Base-by-base conservation (phyloP, 495 filamentous ascomycete genomes). In the Pseudomonodictys pantanalensis region DNA sequence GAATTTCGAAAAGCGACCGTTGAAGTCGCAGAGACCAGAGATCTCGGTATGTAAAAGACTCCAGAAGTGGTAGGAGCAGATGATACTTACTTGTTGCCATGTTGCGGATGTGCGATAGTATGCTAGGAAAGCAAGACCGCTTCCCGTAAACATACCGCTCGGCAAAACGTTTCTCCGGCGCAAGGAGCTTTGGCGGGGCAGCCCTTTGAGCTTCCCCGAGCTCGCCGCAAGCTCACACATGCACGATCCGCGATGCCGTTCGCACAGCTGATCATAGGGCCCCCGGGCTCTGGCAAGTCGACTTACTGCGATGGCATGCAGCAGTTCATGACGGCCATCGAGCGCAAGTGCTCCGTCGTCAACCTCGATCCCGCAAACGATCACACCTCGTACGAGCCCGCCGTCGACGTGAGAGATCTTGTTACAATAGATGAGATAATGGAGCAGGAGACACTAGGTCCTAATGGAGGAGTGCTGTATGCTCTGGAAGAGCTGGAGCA, bases 221-320 rank as follows among this genome's bases (percentile, higher is more conserved):
- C 15, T 17, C 15, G 7, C 15, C 42, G 3, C 45, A 25, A 32
- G 18, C 7, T 35, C n/a, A 56, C n/a, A 47, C 29, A 6, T 22
- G 42, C 23, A 30, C 25, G 39, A 23, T 11, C 23, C 39, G 56
- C 35, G 17, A 86, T 85, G 82, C 83, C 82, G 6, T 84, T 83
- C 60, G 78, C 82, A 45, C 87, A 93, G 75, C 83, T 98, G 23
- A 86, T 97, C 11, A 86, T 96, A 56, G 93, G 93, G 11, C 90
- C 92, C 24, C 92, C 93, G 7, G 93, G 93, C 60, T 83, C 92
- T 23, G 93, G 93, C 17, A 98, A 98, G 75, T 96, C 91, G 43
- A 98, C 93, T 5, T 96, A 95, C 73, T 96, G 91, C 79, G 88
- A 96, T 82, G 93, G 93, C 64, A 96, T 98, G 89, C 89, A 96